Conservation (phyloP, 2,329 filamentous ascomycete species). For the Exophiala calicioides region DNA sequence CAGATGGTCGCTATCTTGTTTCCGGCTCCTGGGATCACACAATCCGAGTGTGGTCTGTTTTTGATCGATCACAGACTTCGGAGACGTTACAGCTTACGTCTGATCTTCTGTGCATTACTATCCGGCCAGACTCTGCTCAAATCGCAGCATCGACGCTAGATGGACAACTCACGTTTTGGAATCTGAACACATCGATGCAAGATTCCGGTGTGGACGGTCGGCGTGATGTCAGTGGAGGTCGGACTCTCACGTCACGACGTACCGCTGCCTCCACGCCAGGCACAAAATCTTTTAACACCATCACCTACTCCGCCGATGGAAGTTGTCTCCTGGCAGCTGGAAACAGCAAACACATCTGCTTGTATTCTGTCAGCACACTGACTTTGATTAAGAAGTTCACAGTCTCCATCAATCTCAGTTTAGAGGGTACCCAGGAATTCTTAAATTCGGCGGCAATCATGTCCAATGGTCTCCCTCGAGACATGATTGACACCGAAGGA, state of each 20-base stretch:
- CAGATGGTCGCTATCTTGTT: slow-evolving; percentile 78
- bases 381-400: slow-evolving; percentile 93
- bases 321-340: slow-evolving; percentile 86
- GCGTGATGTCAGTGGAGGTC: slow-evolving; percentile 88
- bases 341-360: slow-evolving; percentile 97
- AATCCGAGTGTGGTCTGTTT: slow-evolving; percentile 94
- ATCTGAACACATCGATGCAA: slow-evolving; percentile 82
- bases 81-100: slow-evolving; percentile 91
- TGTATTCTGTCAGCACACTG: slow-evolving; percentile 93
- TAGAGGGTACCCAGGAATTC: slow-evolving; percentile 95
- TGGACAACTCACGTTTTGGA: slow-evolving; percentile 94
- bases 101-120: slow-evolving; percentile 81
- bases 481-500: slow-evolving; percentile 81
- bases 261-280: slow-evolving; percentile 88
- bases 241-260: slow-evolving; percentile 81
- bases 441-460: slow-evolving; percentile 90
- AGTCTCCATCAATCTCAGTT: slow-evolving; percentile 90
- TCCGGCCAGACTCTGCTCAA: slow-evolving; percentile 87
- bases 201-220: slow-evolving; percentile 83
- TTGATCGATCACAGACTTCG: slow-evolving; percentile 88
- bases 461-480: slow-evolving; percentile 76
- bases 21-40: slow-evolving; percentile 97
- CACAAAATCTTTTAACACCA: slow-evolving; percentile 85
- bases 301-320: slow-evolving; percentile 90
- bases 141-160: slow-evolving; percentile 90